A percentile compares a stretch with the other conserved stretches of the same genome.
phyloP scores from a whole-genome alignment of 495 filamentous ascomycete genomes.

The Amphirosellinia nigrospora region DNA sequence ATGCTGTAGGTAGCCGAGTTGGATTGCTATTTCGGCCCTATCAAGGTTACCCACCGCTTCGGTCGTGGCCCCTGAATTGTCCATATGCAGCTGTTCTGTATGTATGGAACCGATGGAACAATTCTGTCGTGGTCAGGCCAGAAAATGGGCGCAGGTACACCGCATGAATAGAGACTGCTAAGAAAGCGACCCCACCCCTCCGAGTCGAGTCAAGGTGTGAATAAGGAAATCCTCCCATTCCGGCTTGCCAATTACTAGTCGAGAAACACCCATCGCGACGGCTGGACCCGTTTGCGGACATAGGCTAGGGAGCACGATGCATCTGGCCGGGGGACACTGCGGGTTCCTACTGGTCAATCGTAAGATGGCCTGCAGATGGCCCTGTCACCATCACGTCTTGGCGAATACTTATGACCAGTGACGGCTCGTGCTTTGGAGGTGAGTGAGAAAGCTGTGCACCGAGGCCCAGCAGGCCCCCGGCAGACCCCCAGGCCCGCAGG shows the following conservation, averaged over 20 bases:
- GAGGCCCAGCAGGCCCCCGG: neutral
- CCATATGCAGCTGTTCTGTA: neutral
- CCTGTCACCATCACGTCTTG: conserved; percentile 23
- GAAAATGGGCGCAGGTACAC: neutral
- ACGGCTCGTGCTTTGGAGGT: conserved; percentile 14
- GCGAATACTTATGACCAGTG: conserved; percentile 15
- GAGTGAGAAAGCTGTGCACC: conserved; percentile 2
- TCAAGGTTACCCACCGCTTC: neutral
- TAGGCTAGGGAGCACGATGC: conserved; percentile 6
- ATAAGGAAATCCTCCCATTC: conserved; percentile 8
- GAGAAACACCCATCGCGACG: conserved; percentile 12
- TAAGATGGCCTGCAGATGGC: conserved; percentile 14
- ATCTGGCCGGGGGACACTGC: neutral
- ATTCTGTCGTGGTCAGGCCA: conserved; percentile 9
- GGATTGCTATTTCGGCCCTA: neutral
- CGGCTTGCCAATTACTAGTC: neutral
- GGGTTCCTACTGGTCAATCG: conserved; percentile 11
- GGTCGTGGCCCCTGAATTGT: neutral
- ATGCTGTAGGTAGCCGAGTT: neutral
- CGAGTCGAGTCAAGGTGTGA: conserved; percentile 7
- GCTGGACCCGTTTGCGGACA: conserved; percentile 12
- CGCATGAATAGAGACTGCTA: neutral
- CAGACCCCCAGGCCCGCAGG: neutral
- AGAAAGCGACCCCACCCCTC: conserved; percentile 14
- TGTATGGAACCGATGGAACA: conserved; percentile 10